phyloP scores from a whole-genome alignment of 805 yeast genomes.

The Tanozyma kutaoensis region DNA sequence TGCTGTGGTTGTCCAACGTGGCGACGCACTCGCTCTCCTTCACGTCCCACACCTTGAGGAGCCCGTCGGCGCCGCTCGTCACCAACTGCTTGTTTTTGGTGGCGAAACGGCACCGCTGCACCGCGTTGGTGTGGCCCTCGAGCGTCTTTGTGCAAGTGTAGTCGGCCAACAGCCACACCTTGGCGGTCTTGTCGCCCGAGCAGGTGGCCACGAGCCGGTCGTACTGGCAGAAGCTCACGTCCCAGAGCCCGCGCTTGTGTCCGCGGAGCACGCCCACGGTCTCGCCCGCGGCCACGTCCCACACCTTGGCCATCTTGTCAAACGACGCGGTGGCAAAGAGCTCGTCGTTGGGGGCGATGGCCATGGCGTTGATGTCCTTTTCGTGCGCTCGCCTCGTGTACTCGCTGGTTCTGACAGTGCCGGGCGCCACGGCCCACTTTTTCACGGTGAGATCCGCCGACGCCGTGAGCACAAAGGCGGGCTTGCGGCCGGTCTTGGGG shows the following conservation, averaged over 20 bases:
- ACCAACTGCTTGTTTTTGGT: slow-evolving; percentile 55
- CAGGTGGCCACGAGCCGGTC: slow-evolving; percentile 71
- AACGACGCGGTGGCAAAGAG: slow-evolving; percentile 87
- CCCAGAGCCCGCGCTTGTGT: slow-evolving; percentile 94
- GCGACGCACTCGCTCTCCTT: slow-evolving; percentile 54
- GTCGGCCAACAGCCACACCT: slow-evolving; percentile 78
- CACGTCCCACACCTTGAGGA: slow-evolving; percentile 82
- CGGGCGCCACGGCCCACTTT: slow-evolving; percentile 62
- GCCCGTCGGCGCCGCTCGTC: slow-evolving; percentile 88
- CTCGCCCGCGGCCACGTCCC: slow-evolving; percentile 84
- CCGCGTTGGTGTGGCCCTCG: slow-evolving; percentile 91
- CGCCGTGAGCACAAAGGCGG: slow-evolving; percentile 68
- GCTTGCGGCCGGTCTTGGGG: slow-evolving; percentile 42
- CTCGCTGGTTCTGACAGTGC: slow-evolving; percentile 50
- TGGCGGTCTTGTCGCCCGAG: slow-evolving; percentile 87
- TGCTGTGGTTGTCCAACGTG: slow-evolving; percentile 83
- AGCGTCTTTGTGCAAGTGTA: slow-evolving; percentile 68
- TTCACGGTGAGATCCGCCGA: slow-evolving; percentile 77
- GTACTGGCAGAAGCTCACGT: slow-evolving; percentile 65
- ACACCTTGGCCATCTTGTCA: slow-evolving; percentile 82
- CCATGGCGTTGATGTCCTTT: slow-evolving; percentile 85
- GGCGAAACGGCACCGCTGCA: slow-evolving; percentile 67
- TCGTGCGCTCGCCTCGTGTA: slow-evolving; percentile 95
- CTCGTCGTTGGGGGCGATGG: slow-evolving; percentile 83
- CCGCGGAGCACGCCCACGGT: slow-evolving; percentile 74